These are phyloP conservation scores for Albizia julibrissin DNA, from an alignment of 306 rosid genomes.

Conservation along the genomic window DNA sequence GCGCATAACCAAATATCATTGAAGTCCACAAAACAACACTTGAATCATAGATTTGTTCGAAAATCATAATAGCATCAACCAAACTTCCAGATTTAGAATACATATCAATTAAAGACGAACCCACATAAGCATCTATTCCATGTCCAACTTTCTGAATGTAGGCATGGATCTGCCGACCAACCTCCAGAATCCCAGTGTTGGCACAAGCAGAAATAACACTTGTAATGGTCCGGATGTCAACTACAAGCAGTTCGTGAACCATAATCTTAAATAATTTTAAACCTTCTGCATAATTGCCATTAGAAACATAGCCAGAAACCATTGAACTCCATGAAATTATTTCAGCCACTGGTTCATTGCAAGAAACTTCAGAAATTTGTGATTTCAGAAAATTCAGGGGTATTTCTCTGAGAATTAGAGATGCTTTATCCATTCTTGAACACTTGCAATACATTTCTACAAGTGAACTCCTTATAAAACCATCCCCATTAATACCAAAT, in stretches of 20 bases:
- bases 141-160: conserved; percentile 64
- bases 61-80: conserved; percentile 58
- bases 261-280: conserved; percentile 59
- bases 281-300: conserved; percentile 65
- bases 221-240: conserved; percentile 68
- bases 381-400: conserved; percentile 39
- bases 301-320: conserved; percentile 72
- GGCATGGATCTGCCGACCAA: conserved; percentile 73
- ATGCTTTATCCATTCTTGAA: conserved; percentile 70
- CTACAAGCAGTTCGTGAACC: conserved; percentile 52
- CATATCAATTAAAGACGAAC: conserved; percentile 78
- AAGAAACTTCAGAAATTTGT: conserved; percentile 31
- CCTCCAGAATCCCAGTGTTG: conserved; percentile 56
- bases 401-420: conserved; percentile 50
- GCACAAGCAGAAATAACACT: conserved; percentile 77
- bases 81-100: conserved; percentile 84
- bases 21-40: conserved; percentile 81
- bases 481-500: conserved; percentile 49
- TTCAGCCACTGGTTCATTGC: conserved; percentile 46
- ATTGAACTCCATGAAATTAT: conserved; percentile 73
- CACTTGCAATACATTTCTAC: conserved; percentile 74
- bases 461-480: conserved; percentile 69
- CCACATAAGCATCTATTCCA: conserved; percentile 57
- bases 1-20: conserved; percentile 72
- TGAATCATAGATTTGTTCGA: conserved; percentile 45